These are phyloP conservation scores for Xylariales sp. DNA, from an alignment of 2,329 filamentous ascomycete genomes.

Conservation along the genomic window DNA sequence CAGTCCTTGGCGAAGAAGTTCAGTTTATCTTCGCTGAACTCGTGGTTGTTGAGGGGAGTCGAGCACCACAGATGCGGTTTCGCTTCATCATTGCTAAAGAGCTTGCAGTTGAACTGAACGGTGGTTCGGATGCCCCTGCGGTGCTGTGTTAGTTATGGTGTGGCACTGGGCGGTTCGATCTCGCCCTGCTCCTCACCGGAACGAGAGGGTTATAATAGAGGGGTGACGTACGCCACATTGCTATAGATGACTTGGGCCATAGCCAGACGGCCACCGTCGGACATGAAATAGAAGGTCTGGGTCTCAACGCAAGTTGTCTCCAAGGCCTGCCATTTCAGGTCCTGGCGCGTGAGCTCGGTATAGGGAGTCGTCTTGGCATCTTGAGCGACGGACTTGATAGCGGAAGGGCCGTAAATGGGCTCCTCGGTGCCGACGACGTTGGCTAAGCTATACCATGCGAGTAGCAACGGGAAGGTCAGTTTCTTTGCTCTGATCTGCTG, in stretches of 20 bases:
- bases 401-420: slow-evolving; percentile 87
- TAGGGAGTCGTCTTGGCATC: slow-evolving; percentile 76
- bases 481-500: too few relatives aligned
- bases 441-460: slow-evolving; percentile 47
- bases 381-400: slow-evolving; percentile 79
- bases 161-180: too few relatives aligned
- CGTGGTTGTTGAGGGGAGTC: slow-evolving; percentile 70
- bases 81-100: slow-evolving; percentile 72
- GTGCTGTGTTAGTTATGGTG: too few relatives aligned
- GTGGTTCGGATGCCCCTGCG: slow-evolving; percentile 82
- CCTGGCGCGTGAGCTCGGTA: slow-evolving; percentile 71
- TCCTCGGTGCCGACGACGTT: slow-evolving; percentile 93
- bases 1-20: slow-evolving; percentile 84
- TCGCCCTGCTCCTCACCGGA: too few relatives aligned
- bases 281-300: slow-evolving; percentile 86
- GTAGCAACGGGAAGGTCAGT: slow-evolving; percentile 16
- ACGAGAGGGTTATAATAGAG: too few relatives aligned
- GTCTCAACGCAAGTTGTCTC: slow-evolving; percentile 90
- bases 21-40: slow-evolving; percentile 79
- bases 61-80: slow-evolving; percentile 81
- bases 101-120: slow-evolving; percentile 89
- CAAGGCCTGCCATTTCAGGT: slow-evolving; percentile 78
- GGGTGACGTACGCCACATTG: slow-evolving; percentile 79
- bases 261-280: slow-evolving; percentile 70
- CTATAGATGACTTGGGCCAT: slow-evolving; percentile 95